Evolutionary conservation across 306 rosid genomes (phyloP).

Genomic region (Quercus bicolor): DNA sequence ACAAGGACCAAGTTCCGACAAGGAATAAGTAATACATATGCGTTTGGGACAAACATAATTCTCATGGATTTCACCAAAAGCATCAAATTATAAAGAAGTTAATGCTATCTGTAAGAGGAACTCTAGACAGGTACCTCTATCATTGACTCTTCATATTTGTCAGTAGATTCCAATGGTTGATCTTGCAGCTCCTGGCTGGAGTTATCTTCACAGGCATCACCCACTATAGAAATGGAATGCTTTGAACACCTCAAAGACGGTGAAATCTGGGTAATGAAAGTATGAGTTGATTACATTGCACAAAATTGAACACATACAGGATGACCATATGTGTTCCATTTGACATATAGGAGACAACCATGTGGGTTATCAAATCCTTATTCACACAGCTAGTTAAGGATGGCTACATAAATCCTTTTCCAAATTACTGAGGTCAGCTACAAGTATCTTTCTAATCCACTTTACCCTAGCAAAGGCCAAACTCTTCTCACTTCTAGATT

Average conservation of each 20-base stretch:
- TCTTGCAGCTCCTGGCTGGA: slow-evolving; percentile 23
- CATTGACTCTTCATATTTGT: slow-evolving; percentile 20
- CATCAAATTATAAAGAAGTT: background rate
- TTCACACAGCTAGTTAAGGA: background rate
- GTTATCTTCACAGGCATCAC: slow-evolving; percentile 17
- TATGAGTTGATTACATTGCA: background rate
- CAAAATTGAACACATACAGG: background rate
- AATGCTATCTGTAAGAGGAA: background rate
- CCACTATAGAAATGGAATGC: slow-evolving; percentile 20
- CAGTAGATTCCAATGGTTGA: slow-evolving; percentile 28
- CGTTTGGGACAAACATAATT: background rate
- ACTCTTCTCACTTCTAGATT: background rate
- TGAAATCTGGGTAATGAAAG: slow-evolving; percentile 21
- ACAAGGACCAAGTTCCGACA: background rate
- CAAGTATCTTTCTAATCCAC: background rate
- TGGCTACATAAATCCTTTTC: background rate
- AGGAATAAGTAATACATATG: background rate
- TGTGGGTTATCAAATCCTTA: background rate
- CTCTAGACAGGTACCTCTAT: slow-evolving; percentile 35
- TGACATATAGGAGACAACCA: background rate
- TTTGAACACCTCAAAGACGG: slow-evolving; percentile 32
- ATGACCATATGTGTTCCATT: background rate
- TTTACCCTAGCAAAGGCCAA: background rate
- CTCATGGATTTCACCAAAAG: background rate
- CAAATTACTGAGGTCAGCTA: background rate